Evolutionary conservation across 495 filamentous ascomycete species (phyloP).

Genomic region (Penicillium paxilli): DNA sequence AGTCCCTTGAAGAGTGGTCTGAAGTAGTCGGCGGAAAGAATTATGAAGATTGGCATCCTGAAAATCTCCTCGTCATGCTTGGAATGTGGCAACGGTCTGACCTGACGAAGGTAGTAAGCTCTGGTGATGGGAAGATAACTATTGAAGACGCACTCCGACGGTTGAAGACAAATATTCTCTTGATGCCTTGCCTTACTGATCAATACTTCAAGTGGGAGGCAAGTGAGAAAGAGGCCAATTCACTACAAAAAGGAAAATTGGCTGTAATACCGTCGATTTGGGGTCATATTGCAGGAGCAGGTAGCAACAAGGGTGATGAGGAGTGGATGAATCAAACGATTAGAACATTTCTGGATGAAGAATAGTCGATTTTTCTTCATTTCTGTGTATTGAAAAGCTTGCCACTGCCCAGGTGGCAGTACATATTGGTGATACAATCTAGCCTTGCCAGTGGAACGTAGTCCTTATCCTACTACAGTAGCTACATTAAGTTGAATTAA

Average conservation of each 20-base stretch:
- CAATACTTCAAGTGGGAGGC: conserved; percentile 67
- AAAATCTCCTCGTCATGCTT: conserved; percentile 61
- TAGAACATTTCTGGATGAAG: conserved; percentile 27
- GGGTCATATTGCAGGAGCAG: conserved; percentile 61
- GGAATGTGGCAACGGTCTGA: conserved; percentile 66
- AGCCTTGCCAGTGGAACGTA: no score
- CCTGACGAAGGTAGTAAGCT: conserved; percentile 45
- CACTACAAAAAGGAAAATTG: conserved; percentile 45
- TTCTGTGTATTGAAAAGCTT: no score
- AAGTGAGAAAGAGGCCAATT: conserved; percentile 52
- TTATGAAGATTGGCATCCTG: conserved; percentile 48
- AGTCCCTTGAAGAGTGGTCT: conserved; percentile 60
- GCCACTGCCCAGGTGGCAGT: no score
- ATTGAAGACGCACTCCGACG: conserved; percentile 52
- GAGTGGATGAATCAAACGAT: conserved; percentile 61
- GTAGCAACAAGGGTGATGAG: conserved; percentile 52
- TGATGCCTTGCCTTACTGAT: conserved; percentile 61
- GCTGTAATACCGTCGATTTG: conserved; percentile 57
- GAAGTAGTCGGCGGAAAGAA: conserved; percentile 51
- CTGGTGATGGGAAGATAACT: conserved; percentile 38
- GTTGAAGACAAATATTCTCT: conserved; percentile 56
- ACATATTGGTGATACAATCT: no score
- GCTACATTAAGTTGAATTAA: no score
- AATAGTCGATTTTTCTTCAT: neutral
- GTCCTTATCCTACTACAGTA: no score